Evolutionary conservation across 306 rosid species (phyloP).

Genomic region (Urtica urens): DNA sequence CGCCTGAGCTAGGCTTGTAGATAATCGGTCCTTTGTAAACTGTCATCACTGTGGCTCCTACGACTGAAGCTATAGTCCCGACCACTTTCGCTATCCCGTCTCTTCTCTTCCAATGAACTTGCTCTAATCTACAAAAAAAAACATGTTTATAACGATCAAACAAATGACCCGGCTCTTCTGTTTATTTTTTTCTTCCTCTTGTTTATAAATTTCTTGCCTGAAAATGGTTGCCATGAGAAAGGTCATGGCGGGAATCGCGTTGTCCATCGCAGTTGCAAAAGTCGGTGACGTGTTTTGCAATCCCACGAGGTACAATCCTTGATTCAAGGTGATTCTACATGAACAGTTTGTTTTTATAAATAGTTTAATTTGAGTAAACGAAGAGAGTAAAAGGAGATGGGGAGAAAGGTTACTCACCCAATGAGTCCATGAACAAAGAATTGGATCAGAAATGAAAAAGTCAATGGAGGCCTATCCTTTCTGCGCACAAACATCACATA

Average conservation of each 20-base stretch:
- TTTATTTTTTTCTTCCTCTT: neutral
- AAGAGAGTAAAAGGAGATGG: neutral
- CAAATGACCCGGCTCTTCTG: no score
- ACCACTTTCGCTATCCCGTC: constrained; percentile 63
- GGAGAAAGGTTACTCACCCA: constrained; percentile 27
- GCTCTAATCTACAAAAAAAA: constrained; percentile 41
- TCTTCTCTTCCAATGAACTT: constrained; percentile 33
- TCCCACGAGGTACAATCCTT: constrained; percentile 60
- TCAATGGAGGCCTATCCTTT: constrained; percentile 49
- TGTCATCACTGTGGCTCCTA: constrained; percentile 58
- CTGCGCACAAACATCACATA: constrained; percentile 14
- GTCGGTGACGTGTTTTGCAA: constrained; percentile 64
- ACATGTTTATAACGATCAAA: neutral
- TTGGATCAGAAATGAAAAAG: constrained; percentile 20
- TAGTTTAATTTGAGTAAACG: neutral
- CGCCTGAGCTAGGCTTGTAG: constrained; percentile 27
- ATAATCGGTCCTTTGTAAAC: constrained; percentile 66
- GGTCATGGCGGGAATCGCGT: constrained; percentile 69
- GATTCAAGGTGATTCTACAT: constrained; percentile 58
- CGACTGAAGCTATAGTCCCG: constrained; percentile 62
- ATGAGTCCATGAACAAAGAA: constrained; percentile 59
- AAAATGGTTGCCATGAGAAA: constrained; percentile 56
- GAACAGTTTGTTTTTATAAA: neutral
- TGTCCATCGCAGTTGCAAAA: constrained; percentile 60
- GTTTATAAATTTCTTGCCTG: constrained; percentile 21